Conservation (phyloP, 768 basidiomycete genomes). For the Tylopilus subfusipes region DNA sequence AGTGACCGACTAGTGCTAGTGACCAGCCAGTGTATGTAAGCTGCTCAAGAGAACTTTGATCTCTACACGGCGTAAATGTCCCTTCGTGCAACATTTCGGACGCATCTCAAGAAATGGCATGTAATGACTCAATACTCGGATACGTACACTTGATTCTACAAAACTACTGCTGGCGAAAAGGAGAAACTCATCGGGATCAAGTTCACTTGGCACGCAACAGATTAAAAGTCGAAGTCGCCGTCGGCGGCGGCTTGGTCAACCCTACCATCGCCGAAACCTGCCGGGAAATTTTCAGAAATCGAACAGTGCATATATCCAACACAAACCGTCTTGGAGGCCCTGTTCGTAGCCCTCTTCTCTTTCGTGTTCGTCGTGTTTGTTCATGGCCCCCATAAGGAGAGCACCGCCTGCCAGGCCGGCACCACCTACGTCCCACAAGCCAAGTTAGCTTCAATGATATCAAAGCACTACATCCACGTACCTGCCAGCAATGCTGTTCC, state of each 20-base stretch:
- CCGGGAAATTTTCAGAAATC: conserved; percentile 5
- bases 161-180: conserved; percentile 9
- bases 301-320: conserved; percentile 1
- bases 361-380: conserved; percentile 37
- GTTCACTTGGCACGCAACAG: not conserved
- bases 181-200: not conserved
- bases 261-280: conserved; percentile 24
- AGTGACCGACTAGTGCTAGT: not conserved
- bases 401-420: conserved; percentile 66
- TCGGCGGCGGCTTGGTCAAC: not conserved
- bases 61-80: too few relatives aligned
- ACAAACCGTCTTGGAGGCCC: too few relatives aligned
- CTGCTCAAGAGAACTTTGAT: too few relatives aligned
- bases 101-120: not conserved
- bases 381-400: conserved; percentile 50
- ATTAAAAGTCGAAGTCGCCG: conserved; percentile 8
- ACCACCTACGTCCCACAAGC: conserved; percentile 39
- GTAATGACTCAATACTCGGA: not conserved
- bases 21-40: too few relatives aligned
- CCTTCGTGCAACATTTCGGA: not conserved
- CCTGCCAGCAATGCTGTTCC: conserved; percentile 47
- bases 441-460: conserved; percentile 1
- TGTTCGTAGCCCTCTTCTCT: conserved; percentile 34
- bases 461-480: conserved; percentile 23
- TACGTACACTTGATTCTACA: conserved; percentile 13